Evolutionary conservation across 257 asterid genomes (phyloP).

Genomic region (Solanum microdontum): DNA sequence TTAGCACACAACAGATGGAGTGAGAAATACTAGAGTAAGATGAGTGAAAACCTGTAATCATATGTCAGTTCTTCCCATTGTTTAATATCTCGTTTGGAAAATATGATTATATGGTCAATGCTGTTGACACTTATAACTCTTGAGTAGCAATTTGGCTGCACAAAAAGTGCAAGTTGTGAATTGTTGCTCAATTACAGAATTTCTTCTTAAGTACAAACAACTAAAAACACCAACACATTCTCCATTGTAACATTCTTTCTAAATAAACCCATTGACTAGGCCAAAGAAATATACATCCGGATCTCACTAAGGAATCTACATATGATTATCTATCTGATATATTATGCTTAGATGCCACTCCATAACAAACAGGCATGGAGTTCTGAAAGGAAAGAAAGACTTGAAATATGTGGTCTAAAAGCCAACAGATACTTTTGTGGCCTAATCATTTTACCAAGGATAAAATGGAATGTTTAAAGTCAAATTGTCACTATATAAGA

Average conservation of each 20-base stretch:
- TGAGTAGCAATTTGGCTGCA: conserved; percentile 97
- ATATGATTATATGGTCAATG: conserved; percentile 78
- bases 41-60: conserved; percentile 71
- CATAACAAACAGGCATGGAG: neutral
- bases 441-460: neutral
- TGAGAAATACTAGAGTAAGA: neutral
- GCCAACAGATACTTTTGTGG: neutral
- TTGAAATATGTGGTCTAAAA: neutral
- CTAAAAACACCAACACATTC: neutral
- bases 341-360: neutral
- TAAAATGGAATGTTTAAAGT: neutral
- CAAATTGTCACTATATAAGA: neutral
- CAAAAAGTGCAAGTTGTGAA: neutral
- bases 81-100: conserved; percentile 81
- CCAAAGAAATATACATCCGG: neutral
- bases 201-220: neutral
- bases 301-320: neutral
- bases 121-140: conserved; percentile 61
- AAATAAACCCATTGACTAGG: neutral
- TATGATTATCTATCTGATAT: neutral
- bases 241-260: neutral
- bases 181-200: neutral
- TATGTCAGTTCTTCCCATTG: conserved; percentile 89
- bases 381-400: neutral
- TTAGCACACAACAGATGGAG: neutral